Conservation (phyloP, 495 filamentous ascomycete species). For the Neurospora terricola region DNA sequence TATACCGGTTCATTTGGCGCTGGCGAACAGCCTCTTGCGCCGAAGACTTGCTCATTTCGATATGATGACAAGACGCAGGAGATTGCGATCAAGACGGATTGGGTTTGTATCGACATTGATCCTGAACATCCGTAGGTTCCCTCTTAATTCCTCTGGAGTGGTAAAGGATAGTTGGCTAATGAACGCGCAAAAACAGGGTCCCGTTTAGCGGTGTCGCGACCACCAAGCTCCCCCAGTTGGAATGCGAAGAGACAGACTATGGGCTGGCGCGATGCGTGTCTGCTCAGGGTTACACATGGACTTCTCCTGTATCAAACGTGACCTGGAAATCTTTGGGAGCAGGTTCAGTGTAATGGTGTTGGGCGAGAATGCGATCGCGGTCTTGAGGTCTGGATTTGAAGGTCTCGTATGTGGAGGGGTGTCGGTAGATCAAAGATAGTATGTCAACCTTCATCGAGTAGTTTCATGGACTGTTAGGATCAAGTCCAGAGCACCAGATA, state of each 20-base stretch:
- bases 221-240: constrained; percentile 6
- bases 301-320: neutral
- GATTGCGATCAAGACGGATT: constrained; percentile 12
- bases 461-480: neutral
- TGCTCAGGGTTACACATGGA: neutral
- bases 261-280: neutral
- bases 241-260: neutral
- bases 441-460: neutral
- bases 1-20: constrained; percentile 11
- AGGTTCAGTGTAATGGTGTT: neutral
- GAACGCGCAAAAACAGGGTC: constrained; percentile 4
- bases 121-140: constrained; percentile 15
- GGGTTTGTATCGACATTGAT: constrained; percentile 21
- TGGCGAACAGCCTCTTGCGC: constrained; percentile 9
- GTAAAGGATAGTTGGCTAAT: neutral
- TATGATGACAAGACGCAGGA: constrained; percentile 5
- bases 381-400: neutral
- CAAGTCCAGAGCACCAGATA: neutral
- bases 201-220: constrained; percentile 15
- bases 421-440: neutral
- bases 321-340: neutral
- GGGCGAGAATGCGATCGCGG: neutral
- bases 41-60: constrained; percentile 10
- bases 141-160: neutral
- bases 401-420: neutral